Evolutionary conservation across 2,329 filamentous ascomycete species (phyloP), one percentile per base, ranked within the genome.

Genomic region (Penicillium frequentans): DNA sequence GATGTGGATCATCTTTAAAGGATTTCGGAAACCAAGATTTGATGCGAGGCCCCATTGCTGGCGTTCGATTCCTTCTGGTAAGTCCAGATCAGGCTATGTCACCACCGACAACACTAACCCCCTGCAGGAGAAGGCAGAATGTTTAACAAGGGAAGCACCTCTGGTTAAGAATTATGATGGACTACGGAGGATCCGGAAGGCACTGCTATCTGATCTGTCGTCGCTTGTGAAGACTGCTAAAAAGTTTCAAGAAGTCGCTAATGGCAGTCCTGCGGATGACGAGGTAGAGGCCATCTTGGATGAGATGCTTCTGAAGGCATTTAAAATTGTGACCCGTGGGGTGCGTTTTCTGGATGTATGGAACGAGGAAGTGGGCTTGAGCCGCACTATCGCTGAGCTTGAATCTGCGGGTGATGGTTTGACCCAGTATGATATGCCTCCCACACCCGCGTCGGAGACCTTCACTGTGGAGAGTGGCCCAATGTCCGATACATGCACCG

Each of bases 21-120:
- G 88, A 93, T 49, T 96, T 96, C 71, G 86, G 88, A 47, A 93
- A 93, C 73, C 91, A 96, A 72, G 93, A 97, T 70, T 95, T 96
- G 71, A 93, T 97, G 82, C 89, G 92, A 75, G 91, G 91, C 24
- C 88, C 97, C 70, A 96, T 98, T 68, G 93, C 92, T 9, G 95
- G 95, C 31, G 93, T 98, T 55, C 86, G 95, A 48, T 93, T 89
- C 76, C 83, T 99, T 43, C 75, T 99, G 74, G 91, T 96, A 83
- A 77, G 90, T 82, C 51, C 16, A 35, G 21, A 14, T 23, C n/a
- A n/a, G n/a, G 14, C 11, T 5, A 31, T 10, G 6, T 37, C 24
- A 21, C n/a, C 26, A 42, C 27, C 14, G 16, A 57, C 29, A 48
- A 10, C 16, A 58, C 49, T 71, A 42, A 71, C 65, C 63, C 55